phyloP scores from a whole-genome alignment of 2,329 filamentous ascomycete species.

The Aspergillus ruber region DNA sequence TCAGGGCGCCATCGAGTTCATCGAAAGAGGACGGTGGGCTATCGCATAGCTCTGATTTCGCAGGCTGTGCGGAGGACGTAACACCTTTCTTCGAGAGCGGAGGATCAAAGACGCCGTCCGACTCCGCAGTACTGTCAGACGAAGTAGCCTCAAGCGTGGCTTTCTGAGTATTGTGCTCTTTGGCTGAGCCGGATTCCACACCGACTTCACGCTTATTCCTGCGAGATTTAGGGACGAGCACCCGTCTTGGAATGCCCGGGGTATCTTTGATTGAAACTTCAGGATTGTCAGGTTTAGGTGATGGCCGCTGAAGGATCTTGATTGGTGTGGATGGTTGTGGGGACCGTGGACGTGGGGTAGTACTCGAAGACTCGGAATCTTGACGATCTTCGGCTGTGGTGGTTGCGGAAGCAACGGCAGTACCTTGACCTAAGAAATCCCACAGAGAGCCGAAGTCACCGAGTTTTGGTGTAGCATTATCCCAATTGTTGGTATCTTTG shows the following conservation, averaged over 20 bases:
- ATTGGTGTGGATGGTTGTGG: conserved; percentile 5
- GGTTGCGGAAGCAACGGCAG: conserved; percentile 6
- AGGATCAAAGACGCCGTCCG: conserved; percentile 29
- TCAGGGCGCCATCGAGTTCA: conserved; percentile 16
- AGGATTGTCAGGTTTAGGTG: neutral
- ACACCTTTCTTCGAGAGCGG: conserved; percentile 12
- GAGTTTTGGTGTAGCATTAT: conserved; percentile 18
- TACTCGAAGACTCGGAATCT: neutral
- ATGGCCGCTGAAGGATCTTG: conserved; percentile 16
- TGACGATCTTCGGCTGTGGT: conserved; percentile 1
- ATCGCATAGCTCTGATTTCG: conserved; percentile 11
- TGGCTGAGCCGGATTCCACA: neutral
- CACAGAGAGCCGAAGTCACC: conserved; percentile 41
- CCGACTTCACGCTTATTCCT: conserved; percentile 1
- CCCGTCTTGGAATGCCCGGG: conserved; percentile 4
- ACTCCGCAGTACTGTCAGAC: conserved; percentile 25
- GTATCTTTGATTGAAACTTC: conserved; percentile 1
- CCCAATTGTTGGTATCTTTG: conserved; percentile 4
- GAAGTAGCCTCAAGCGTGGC: conserved; percentile 9
- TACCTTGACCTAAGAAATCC: conserved; percentile 28
- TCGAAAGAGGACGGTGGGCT: conserved; percentile 34
- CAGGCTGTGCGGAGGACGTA: conserved; percentile 14
- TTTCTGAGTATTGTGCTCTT: neutral
- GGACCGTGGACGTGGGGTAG: conserved; percentile 1
- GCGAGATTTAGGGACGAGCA: conserved; percentile 2